phyloP scores from a whole-genome alignment of 108 stramenopile species.

The Craspedostauros australis region DNA sequence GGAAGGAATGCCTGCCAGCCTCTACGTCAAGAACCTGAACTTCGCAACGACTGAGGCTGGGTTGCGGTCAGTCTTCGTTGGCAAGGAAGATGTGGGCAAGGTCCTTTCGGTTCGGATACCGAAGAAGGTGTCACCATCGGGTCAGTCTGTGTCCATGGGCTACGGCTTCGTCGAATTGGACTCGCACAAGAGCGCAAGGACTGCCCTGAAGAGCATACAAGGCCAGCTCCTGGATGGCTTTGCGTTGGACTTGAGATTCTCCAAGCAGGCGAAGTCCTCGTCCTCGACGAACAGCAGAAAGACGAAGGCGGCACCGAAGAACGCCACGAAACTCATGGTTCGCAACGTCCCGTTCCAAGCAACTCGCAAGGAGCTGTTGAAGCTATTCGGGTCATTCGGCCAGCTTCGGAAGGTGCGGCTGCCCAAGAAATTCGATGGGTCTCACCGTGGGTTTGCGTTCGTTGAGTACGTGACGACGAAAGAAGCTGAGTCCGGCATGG shows the following conservation, averaged over 20 bases:
- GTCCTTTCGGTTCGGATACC: conserved; percentile 89
- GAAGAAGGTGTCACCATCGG: conserved; percentile 54
- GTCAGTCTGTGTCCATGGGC: conserved; percentile 79
- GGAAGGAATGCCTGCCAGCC: conserved; percentile 32
- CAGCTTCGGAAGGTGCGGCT: conserved; percentile 90
- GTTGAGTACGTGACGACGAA: conserved; percentile 90
- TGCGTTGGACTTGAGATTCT: conserved; percentile 81
- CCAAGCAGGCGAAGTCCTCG: conserved; percentile 34
- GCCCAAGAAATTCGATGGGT: conserved; percentile 97
- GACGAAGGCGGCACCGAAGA: conserved; percentile 15
- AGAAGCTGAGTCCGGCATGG: conserved; percentile 89
- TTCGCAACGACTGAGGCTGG: conserved; percentile 84
- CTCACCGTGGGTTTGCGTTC: conserved; percentile 97
- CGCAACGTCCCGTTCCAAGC: conserved; percentile 98
- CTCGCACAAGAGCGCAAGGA: conserved; percentile 53
- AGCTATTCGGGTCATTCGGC: conserved; percentile 92
- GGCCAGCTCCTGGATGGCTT: conserved; percentile 90
- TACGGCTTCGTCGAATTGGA: conserved; percentile 97
- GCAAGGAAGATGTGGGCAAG: conserved; percentile 29
- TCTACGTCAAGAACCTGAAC: conserved; percentile 96
- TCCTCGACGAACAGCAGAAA: conserved; percentile 11
- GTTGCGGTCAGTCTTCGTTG: conserved; percentile 58
- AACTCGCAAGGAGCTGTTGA: conserved; percentile 79
- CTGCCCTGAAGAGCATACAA: conserved; percentile 76
- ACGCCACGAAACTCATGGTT: conserved; percentile 87